A percentile compares a stretch with the other conserved stretches of the same genome.
Evolutionary conservation across 768 basidiomycete genomes (phyloP).

Genomic region (Macrocybe gigantea): DNA sequence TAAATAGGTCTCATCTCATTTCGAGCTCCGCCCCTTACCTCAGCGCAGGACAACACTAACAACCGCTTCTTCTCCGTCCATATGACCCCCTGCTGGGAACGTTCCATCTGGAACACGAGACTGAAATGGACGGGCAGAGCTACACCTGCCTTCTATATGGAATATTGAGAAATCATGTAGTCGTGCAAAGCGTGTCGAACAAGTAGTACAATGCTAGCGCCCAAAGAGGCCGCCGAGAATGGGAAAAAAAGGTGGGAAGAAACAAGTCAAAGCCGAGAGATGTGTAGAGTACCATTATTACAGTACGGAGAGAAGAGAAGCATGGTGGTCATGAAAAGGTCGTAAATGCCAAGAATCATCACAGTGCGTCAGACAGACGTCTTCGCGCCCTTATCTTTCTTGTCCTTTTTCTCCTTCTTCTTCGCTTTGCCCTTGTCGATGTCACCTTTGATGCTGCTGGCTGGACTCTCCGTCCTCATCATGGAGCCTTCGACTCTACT

Average conservation of each 20-base stretch:
- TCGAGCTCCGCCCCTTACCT: conserved; percentile 41
- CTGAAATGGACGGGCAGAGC: too few species aligned
- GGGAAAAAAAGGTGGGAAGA: conserved; percentile 2
- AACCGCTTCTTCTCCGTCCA: too few species aligned
- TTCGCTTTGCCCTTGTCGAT: conserved; percentile 45
- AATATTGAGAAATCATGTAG: too few species aligned
- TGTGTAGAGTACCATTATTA: conserved; percentile 13
- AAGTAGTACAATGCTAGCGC: conserved; percentile 1
- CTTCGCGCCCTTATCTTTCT: conserved; percentile 55
- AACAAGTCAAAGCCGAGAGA: background rate
- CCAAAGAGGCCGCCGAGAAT: conserved; percentile 1
- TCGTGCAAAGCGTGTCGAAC: background rate
- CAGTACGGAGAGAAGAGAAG: conserved; percentile 1
- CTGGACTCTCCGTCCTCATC: conserved; percentile 47
- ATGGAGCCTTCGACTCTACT: conserved; percentile 35
- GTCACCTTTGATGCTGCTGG: conserved; percentile 46
- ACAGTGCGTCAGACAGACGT: conserved; percentile 18
- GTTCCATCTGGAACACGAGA: too few species aligned
- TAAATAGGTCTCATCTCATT: conserved; percentile 37
- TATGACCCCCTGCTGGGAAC: too few species aligned
- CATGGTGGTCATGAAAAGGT: conserved; percentile 9
- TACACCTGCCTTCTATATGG: too few species aligned
- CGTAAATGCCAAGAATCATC: conserved; percentile 19
- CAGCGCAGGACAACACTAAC: background rate
- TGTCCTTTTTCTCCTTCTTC: conserved; percentile 57